phyloP scores from a whole-genome alignment of 768 basidiomycete genomes.

The Cyclocybe cylindracea region DNA sequence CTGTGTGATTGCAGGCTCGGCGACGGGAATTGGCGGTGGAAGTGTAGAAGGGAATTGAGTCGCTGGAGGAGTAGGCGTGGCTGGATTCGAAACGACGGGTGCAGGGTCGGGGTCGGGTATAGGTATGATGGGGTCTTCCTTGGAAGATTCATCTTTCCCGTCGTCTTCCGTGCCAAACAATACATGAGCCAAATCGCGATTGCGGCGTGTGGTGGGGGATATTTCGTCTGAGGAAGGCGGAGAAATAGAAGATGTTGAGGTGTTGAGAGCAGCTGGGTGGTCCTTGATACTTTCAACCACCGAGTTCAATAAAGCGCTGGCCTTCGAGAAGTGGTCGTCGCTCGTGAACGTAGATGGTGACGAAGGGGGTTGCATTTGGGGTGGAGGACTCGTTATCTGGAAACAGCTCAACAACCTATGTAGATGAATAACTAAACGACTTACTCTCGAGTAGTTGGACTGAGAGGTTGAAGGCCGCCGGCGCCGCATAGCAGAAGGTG shows the following conservation, averaged over 20 bases:
- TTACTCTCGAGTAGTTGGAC: conserved; percentile 66
- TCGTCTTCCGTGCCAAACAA: conserved; percentile 62
- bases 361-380: conserved; percentile 41
- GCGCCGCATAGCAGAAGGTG: conserved; percentile 65
- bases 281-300: conserved; percentile 53
- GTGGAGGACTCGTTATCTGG: conserved; percentile 64
- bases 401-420: conserved; percentile 14
- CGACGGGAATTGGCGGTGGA: conserved; percentile 15
- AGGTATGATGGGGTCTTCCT: conserved; percentile 11
- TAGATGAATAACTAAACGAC: conserved; percentile 16
- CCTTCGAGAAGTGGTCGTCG: conserved; percentile 56
- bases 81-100: conserved; percentile 1
- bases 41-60: conserved; percentile 6
- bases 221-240: conserved; percentile 28
- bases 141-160: conserved; percentile 19
- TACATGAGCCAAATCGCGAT: conserved; percentile 75
- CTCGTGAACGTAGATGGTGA: conserved; percentile 33
- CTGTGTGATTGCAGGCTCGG: conserved; percentile 26
- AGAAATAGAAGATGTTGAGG: conserved; percentile 8
- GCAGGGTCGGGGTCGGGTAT: conserved; percentile 12
- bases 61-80: conserved; percentile 6
- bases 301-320: conserved; percentile 68
- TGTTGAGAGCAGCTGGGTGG: conserved; percentile 24
- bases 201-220: conserved; percentile 59
- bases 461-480: conserved; percentile 84